Conservation (phyloP, 192 early-diverging fungal genomes). For the Rhizoclosmatium globosum region DNA sequence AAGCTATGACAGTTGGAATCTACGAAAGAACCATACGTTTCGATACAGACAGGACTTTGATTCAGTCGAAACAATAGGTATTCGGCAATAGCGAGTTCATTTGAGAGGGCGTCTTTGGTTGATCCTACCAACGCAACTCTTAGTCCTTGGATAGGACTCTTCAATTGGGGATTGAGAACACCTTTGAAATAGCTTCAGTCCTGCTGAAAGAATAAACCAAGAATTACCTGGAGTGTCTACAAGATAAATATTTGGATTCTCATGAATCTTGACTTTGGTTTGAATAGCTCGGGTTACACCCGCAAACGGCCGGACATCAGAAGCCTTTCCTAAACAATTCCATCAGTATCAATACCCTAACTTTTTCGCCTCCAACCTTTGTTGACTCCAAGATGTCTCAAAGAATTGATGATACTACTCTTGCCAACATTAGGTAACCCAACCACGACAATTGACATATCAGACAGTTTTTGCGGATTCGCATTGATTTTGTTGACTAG, state of each 20-base stretch:
- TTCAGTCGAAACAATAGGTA: slow-evolving; percentile 91
- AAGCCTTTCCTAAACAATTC: slow-evolving; percentile 71
- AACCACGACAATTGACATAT: slow-evolving; percentile 79
- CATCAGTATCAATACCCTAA: too few species aligned
- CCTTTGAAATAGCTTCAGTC: not conserved
- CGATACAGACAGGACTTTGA: slow-evolving; percentile 27
- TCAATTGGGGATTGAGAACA: slow-evolving; percentile 75
- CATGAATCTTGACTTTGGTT: slow-evolving; percentile 81
- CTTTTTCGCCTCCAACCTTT: slow-evolving; percentile 55
- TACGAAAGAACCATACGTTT: slow-evolving; percentile 30
- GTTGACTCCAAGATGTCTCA: slow-evolving; percentile 78
- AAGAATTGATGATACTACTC: slow-evolving; percentile 88
- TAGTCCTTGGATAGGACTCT: slow-evolving; percentile 81
- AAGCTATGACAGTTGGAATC: too few species aligned
- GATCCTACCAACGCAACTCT: slow-evolving; percentile 82
- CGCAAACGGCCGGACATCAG: slow-evolving; percentile 82
- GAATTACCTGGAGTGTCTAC: slow-evolving; percentile 81
- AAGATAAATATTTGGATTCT: slow-evolving; percentile 90
- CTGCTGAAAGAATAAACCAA: not conserved
- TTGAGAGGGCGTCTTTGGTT: slow-evolving; percentile 85
- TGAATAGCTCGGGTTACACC: slow-evolving; percentile 87
- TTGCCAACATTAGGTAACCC: slow-evolving; percentile 99
- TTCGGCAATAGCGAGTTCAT: slow-evolving; percentile 85
- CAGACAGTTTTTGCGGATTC: not conserved
- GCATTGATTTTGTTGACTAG: slow-evolving; percentile 58